A percentile compares a stretch with the other conserved stretches of the same genome.
Evolutionary conservation across 192 early-diverging fungal species (phyloP).

Genomic region (Coemansia sp.): DNA sequence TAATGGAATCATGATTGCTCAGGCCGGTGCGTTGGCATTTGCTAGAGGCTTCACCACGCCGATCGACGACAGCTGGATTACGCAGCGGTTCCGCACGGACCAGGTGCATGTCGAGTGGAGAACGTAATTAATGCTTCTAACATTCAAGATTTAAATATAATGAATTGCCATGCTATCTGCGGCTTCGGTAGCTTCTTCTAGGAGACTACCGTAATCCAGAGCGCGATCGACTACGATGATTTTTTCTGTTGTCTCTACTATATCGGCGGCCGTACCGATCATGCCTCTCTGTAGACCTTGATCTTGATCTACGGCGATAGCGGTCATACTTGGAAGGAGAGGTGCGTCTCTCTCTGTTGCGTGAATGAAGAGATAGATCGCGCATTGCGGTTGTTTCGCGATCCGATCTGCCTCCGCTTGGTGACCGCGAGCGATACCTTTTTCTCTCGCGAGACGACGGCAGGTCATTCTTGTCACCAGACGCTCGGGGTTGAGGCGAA

Average conservation of each 20-base stretch:
- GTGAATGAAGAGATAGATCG: conserved; percentile 15
- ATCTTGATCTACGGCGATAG: background rate
- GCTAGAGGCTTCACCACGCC: conserved; percentile 78
- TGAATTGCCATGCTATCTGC: too few species aligned
- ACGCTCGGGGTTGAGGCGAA: conserved; percentile 15
- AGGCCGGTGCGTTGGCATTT: conserved; percentile 86
- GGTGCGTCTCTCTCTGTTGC: background rate
- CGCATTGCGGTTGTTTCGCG: conserved; percentile 13
- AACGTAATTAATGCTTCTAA: conserved; percentile 13
- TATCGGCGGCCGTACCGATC: conserved; percentile 1
- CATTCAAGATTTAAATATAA: too few species aligned
- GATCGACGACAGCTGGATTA: conserved; percentile 84
- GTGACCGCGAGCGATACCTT: conserved; percentile 5
- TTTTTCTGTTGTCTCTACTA: conserved; percentile 3
- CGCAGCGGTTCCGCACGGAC: conserved; percentile 90
- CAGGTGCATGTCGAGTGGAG: conserved; percentile 83
- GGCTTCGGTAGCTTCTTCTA: conserved; percentile 5
- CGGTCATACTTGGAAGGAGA: background rate
- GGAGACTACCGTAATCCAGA: conserved; percentile 29
- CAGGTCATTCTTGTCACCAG: background rate
- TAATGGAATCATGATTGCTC: conserved; percentile 99
- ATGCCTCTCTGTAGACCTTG: background rate
- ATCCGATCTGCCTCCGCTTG: background rate
- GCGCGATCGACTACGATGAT: conserved; percentile 3
- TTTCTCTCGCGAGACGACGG: conserved; percentile 3